These are phyloP conservation scores for Uronychia binucleata DNA, from an alignment of 73 alveolate species.

Conservation along the genomic window DNA sequence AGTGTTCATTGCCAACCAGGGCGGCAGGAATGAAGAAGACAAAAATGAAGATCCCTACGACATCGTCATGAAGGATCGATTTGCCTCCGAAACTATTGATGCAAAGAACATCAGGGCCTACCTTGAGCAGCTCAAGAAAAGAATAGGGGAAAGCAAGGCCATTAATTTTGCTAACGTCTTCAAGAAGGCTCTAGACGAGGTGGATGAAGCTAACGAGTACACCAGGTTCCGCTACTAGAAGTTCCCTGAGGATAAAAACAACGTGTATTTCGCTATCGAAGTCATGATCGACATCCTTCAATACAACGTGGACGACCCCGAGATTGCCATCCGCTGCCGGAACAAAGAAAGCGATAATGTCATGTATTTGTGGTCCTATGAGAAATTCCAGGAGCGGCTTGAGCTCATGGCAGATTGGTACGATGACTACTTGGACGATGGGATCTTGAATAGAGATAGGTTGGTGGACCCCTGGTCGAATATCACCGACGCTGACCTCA, in stretches of 20 bases:
- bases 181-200: conserved; percentile 8
- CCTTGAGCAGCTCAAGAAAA: neutral
- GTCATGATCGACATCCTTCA: conserved; percentile 8
- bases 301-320: conserved; percentile 12
- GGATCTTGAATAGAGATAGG: conserved; percentile 16
- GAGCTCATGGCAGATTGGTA: conserved; percentile 32
- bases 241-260: conserved; percentile 4
- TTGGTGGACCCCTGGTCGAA: conserved; percentile 11
- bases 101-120: neutral
- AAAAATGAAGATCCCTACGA: neutral
- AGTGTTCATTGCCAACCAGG: conserved; percentile 11
- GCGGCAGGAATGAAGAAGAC: neutral
- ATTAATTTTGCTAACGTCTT: neutral
- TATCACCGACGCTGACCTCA: neutral
- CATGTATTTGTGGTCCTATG: conserved; percentile 4
- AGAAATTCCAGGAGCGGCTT: conserved; percentile 4
- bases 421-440: conserved; percentile 17
- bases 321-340: conserved; percentile 5
- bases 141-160: conserved; percentile 11
- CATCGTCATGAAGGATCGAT: conserved; percentile 7
- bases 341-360: conserved; percentile 1
- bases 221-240: conserved; percentile 2
- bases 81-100: conserved; percentile 4
- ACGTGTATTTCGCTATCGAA: conserved; percentile 18
- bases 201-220: conserved; percentile 38